Evolutionary conservation across 148 eudicot genomes (phyloP), one percentile per base, ranked within the genome.

Genomic region (Dysphania ambrosioides): DNA sequence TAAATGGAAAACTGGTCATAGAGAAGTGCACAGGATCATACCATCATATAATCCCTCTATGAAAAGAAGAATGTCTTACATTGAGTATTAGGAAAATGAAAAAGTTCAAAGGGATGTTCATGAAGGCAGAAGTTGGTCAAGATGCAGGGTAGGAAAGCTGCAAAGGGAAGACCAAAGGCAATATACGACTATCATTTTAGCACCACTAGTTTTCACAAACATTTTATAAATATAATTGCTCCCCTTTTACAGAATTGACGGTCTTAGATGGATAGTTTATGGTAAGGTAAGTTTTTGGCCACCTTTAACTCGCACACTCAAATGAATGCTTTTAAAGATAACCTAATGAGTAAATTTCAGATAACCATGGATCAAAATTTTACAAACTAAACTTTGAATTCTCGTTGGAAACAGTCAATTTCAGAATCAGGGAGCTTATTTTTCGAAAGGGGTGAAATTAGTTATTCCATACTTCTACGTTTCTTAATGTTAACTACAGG

Each of bases 1-100:
- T 12, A 68, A 69, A 40, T 69, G 59, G 56, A 51, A 47, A 8
- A 51, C 56, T 51, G n/a, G 56, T 51, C 56, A 51, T 51, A 51
- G 49, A 16, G 56, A 51, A 51, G 23, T 51, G 56, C n/a, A 18
- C 56, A 16, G 56, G 56, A 49, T 49, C 56, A 49, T 18, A 49
- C 21, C 56, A 49, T 49, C 56, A 49, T n/a, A 49, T 49, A 16
- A 15, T 49, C 56, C 56, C 56, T 49, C 56, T 8, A 4, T 8
- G 42, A 4, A 38, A 49, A 49, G n/a, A 49, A 49, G n/a, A 49
- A 49, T 18, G 56, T 49, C 21, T 49, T 15, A 1, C 21, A 49
- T 49, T 49, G 18, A 16, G 18, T 15, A 1, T 49, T 29, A 47
- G 34, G 23, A 21, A 36, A 34, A 66, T 38, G 7, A 59, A 1